Conservation (phyloP, 768 basidiomycete species). For the Aureoboletus auriporus region DNA sequence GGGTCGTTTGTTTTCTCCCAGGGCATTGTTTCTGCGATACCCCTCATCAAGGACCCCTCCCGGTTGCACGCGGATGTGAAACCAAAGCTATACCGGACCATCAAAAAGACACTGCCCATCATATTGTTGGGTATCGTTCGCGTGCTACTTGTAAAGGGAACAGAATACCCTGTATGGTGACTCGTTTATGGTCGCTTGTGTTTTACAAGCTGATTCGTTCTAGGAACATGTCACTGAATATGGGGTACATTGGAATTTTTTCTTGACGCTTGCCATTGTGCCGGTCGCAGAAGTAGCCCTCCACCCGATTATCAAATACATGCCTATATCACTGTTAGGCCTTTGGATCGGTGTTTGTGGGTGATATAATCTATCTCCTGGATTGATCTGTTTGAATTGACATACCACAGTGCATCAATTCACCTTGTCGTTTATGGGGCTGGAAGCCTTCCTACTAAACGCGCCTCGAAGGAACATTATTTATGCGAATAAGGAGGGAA, state of each 20-base stretch:
- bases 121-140: slow-evolving; percentile 71
- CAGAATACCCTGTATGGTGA: slow-evolving; percentile 83
- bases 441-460: slow-evolving; percentile 63
- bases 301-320: slow-evolving; percentile 55
- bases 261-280: slow-evolving; percentile 83
- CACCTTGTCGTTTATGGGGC: slow-evolving; percentile 47
- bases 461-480: slow-evolving; percentile 61
- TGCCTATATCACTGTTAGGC: slow-evolving; percentile 62
- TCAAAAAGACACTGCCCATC: slow-evolving; percentile 64
- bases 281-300: slow-evolving; percentile 69
- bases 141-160: slow-evolving; percentile 84
- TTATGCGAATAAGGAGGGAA: slow-evolving; percentile 87
- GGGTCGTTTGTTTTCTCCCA: slow-evolving; percentile 98
- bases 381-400: not conserved
- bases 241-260: slow-evolving; percentile 98
- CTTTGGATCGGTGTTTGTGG: slow-evolving; percentile 56
- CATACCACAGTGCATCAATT: slow-evolving; percentile 64
- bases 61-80: slow-evolving; percentile 47
- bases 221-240: slow-evolving; percentile 97
- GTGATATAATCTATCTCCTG: slow-evolving; percentile 11
- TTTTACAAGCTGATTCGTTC: not conserved
- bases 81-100: slow-evolving; percentile 46
- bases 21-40: slow-evolving; percentile 86
- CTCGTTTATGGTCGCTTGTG: not conserved
- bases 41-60: slow-evolving; percentile 61